phyloP scores from a whole-genome alignment of 805 yeast species.

The Ogataea wickerhamii region DNA sequence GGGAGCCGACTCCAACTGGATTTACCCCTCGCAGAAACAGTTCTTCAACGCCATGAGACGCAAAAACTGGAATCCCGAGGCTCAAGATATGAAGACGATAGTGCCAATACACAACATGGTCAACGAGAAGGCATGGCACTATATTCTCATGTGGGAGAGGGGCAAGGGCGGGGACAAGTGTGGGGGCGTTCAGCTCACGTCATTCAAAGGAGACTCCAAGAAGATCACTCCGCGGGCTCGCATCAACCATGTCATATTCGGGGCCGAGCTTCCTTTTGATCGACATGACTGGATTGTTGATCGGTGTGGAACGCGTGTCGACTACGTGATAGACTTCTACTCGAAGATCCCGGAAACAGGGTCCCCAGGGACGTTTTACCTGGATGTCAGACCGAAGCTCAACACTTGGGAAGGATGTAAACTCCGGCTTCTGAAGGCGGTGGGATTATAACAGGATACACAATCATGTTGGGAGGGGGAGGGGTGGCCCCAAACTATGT shows the following conservation, averaged over 20 bases:
- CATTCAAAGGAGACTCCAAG: constrained; percentile 85
- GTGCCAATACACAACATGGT: constrained; percentile 94
- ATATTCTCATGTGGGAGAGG: constrained; percentile 79
- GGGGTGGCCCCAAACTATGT: neutral
- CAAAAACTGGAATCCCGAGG: constrained; percentile 81
- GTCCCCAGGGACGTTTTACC: constrained; percentile 46
- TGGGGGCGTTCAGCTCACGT: constrained; percentile 81
- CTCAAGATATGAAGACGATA: constrained; percentile 79
- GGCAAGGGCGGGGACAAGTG: constrained; percentile 56
- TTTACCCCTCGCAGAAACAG: constrained; percentile 93
- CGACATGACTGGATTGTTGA: constrained; percentile 93
- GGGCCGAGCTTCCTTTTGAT: constrained; percentile 82
- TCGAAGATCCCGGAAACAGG: constrained; percentile 36
- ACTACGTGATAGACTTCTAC: constrained; percentile 92
- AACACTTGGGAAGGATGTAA: constrained; percentile 77
- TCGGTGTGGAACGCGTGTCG: constrained; percentile 78
- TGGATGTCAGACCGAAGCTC: constrained; percentile 92
- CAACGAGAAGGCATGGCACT: constrained; percentile 89
- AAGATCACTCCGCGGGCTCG: constrained; percentile 88
- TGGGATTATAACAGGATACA: constrained; percentile 41
- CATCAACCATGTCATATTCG: constrained; percentile 54
- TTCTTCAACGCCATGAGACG: constrained; percentile 92
- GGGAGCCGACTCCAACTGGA: constrained; percentile 68
- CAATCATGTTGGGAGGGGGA: no score
- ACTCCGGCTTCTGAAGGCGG: constrained; percentile 60